phyloP scores from a whole-genome alignment of 1,284 basidiomycete genomes.

The Sporisorium graminicola region DNA sequence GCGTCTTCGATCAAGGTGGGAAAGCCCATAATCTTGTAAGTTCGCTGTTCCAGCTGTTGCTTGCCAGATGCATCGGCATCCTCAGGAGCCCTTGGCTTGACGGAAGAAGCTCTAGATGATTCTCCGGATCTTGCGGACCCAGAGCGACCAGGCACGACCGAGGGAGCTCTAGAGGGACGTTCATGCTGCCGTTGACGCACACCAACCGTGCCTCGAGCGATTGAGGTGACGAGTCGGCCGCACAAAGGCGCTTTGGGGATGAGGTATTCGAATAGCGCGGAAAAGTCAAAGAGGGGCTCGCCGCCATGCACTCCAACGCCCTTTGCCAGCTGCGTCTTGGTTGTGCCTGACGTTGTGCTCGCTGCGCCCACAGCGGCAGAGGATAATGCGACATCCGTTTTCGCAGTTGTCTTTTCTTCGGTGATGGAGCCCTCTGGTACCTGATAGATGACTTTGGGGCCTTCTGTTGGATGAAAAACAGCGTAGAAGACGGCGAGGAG shows the following conservation, averaged over 20 bases:
- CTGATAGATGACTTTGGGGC: constrained; percentile 87
- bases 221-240: constrained; percentile 82
- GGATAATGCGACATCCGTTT: constrained; percentile 4
- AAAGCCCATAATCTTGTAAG: constrained; percentile 65
- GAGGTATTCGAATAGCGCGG: constrained; percentile 90
- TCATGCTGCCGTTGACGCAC: constrained; percentile 3
- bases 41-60: constrained; percentile 26
- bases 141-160: constrained; percentile 19
- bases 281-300: constrained; percentile 83
- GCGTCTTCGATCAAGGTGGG: constrained; percentile 62
- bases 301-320: constrained; percentile 12
- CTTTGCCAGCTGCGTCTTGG: constrained; percentile 12
- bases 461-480: constrained; percentile 83
- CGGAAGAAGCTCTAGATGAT: constrained; percentile 27
- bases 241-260: constrained; percentile 89
- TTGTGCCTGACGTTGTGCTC: constrained; percentile 8
- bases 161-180: constrained; percentile 17
- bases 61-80: neutral
- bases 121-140: constrained; percentile 18
- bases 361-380: neutral
- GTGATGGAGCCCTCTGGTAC: constrained; percentile 80
- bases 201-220: constrained; percentile 33
- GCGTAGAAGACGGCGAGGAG: constrained; percentile 89
- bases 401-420: constrained; percentile 20
- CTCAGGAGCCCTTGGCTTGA: constrained; percentile 3